phyloP scores from a whole-genome alignment of 23 red algal species.

The Pyropia haitanensis region DNA sequence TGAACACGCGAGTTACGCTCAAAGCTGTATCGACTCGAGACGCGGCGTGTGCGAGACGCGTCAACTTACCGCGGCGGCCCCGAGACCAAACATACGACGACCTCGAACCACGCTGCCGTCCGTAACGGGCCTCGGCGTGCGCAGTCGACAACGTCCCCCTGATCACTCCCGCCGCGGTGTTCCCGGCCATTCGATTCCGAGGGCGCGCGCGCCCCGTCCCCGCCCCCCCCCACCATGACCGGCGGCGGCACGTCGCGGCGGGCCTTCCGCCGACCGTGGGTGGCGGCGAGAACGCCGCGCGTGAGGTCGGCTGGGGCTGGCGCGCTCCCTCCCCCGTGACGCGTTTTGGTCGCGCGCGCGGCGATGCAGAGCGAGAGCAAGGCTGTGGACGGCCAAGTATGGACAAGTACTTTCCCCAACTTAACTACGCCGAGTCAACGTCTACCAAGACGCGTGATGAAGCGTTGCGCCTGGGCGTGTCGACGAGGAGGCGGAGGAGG shows the following conservation, averaged over 20 bases:
- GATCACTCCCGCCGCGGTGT: slow-evolving; percentile 14
- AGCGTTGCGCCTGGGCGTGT: slow-evolving; percentile 9
- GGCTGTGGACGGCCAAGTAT: slow-evolving; percentile 13
- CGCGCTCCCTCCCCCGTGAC: slow-evolving; percentile 4
- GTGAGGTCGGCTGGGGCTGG: slow-evolving; percentile 28
- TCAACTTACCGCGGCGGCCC: slow-evolving; percentile 66
- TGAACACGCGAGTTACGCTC: no score
- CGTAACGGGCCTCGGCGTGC: slow-evolving; percentile 20
- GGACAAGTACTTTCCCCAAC: slow-evolving; percentile 9
- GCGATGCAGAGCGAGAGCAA: slow-evolving; percentile 24
- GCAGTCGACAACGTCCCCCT: slow-evolving; percentile 15
- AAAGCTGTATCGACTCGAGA: no score
- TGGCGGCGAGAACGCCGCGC: slow-evolving; percentile 44
- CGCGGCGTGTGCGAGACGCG: slow-evolving; percentile 37
- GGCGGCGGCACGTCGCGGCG: slow-evolving; percentile 15
- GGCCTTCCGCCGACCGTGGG: slow-evolving; percentile 54
- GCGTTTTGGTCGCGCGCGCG: slow-evolving; percentile 29
- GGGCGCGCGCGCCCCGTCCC: no score
- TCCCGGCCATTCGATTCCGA: slow-evolving; percentile 4
- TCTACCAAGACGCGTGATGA: slow-evolving; percentile 59
- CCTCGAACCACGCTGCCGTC: slow-evolving; percentile 43
- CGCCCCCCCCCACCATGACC: no score
- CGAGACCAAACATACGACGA: slow-evolving; percentile 43
- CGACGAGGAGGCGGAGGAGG: slow-evolving; percentile 38
- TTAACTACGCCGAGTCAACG: slow-evolving; percentile 46